phyloP scores from a whole-genome alignment of 768 basidiomycete genomes.

The Rubroboletus pulcherrimus region DNA sequence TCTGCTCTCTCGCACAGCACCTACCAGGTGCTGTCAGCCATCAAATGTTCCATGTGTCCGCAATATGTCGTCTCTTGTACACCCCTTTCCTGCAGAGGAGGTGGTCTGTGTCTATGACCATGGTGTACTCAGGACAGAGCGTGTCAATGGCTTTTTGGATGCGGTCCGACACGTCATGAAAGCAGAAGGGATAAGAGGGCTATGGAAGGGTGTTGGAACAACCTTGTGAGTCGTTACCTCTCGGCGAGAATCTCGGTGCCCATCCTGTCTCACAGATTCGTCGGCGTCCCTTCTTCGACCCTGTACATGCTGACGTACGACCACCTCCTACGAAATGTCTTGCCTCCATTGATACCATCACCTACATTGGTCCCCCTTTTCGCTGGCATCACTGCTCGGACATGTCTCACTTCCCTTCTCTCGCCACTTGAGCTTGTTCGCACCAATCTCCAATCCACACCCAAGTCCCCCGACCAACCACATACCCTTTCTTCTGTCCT shows the following conservation, averaged over 20 bases:
- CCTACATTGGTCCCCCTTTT: constrained; percentile 60
- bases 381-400: constrained; percentile 81
- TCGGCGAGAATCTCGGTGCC: neutral
- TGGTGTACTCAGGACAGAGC: constrained; percentile 64
- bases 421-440: constrained; percentile 93
- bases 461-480: constrained; percentile 61
- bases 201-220: constrained; percentile 96
- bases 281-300: constrained; percentile 89
- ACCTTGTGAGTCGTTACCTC: constrained; percentile 57
- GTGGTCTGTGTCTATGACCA: constrained; percentile 80
- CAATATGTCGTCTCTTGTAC: constrained; percentile 71
- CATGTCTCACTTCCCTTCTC: constrained; percentile 68
- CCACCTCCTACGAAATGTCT: constrained; percentile 61
- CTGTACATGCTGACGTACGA: constrained; percentile 97
- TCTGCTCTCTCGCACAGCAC: constrained; percentile 51
- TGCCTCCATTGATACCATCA: constrained; percentile 59
- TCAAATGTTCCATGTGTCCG: constrained; percentile 52
- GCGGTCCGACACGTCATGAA: constrained; percentile 76
- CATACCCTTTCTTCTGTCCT: constrained; percentile 78
- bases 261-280: constrained; percentile 49
- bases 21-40: constrained; percentile 70
- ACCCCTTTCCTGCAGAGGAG: constrained; percentile 52
- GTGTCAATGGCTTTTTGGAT: constrained; percentile 82
- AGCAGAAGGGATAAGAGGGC: constrained; percentile 76
- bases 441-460: constrained; percentile 90